These are phyloP conservation scores for Trichosporon asahii DNA, from an alignment of 1,284 basidiomycete genomes.

Conservation along the genomic window DNA sequence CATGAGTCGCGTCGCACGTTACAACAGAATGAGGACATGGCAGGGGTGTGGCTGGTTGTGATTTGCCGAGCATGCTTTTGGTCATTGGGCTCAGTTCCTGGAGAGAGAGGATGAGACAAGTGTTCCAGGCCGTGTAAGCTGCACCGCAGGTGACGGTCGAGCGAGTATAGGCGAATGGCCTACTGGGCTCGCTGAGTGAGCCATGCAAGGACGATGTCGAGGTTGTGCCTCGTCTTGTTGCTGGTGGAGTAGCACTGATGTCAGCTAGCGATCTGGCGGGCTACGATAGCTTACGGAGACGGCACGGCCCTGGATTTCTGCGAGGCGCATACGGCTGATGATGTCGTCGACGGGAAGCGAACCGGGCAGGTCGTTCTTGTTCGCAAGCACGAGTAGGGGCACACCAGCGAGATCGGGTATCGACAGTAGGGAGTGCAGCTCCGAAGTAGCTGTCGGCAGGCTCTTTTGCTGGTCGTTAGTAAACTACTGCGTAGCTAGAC, in stretches of 20 bases:
- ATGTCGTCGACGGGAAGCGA: slow-evolving; percentile 82
- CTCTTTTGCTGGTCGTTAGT: slow-evolving; percentile 61
- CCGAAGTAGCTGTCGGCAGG: slow-evolving; percentile 81
- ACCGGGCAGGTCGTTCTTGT: slow-evolving; percentile 86
- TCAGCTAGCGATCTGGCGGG: not conserved
- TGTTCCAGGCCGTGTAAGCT: not conserved
- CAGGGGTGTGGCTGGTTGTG: not conserved
- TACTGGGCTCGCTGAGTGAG: slow-evolving; percentile 44
- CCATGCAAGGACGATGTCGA: slow-evolving; percentile 58
- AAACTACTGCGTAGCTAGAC: slow-evolving; percentile 34
- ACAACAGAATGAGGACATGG: not conserved
- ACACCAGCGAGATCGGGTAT: slow-evolving; percentile 72
- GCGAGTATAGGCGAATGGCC: not conserved
- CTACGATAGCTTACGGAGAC: slow-evolving; percentile 68
- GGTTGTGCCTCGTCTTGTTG: slow-evolving; percentile 89
- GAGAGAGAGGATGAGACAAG: no score
- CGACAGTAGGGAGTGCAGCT: slow-evolving; percentile 79
- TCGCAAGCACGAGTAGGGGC: slow-evolving; percentile 86
- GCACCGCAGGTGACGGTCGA: not conserved
- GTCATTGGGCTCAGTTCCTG: not conserved
- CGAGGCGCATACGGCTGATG: slow-evolving; percentile 73
- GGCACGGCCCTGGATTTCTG: slow-evolving; percentile 75
- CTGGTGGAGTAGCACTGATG: slow-evolving; percentile 55
- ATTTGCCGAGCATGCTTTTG: not conserved
- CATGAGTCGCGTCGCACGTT: not conserved